These are phyloP conservation scores for Ajuga reptans DNA, from an alignment of 305 asterid genomes.

Conservation along the genomic window DNA sequence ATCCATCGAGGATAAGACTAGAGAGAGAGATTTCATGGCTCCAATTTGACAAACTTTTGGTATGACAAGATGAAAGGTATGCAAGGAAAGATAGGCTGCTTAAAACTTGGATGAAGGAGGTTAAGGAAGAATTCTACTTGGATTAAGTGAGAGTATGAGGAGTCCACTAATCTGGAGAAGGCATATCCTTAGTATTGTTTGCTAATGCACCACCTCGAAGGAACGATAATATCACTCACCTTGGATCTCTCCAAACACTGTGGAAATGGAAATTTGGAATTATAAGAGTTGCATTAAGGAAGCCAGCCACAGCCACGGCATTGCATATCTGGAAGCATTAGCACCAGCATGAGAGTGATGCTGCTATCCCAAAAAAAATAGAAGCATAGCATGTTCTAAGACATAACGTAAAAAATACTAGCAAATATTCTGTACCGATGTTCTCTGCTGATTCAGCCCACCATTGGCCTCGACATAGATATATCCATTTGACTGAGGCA, in stretches of 20 bases:
- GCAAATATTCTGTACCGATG: slow-evolving; percentile 49
- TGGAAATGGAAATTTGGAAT: slow-evolving; percentile 90
- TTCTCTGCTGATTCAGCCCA: slow-evolving; percentile 94
- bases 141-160: neutral
- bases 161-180: neutral
- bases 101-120: neutral
- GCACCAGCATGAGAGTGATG: slow-evolving; percentile 14
- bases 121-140: neutral
- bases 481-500: slow-evolving; percentile 90
- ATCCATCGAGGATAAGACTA: neutral
- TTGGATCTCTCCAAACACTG: slow-evolving; percentile 97
- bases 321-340: slow-evolving; percentile 77
- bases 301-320: slow-evolving; percentile 98
- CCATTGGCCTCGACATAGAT: slow-evolving; percentile 93
- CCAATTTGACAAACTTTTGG: neutral
- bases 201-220: neutral
- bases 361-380: neutral
- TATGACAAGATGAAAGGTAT: neutral
- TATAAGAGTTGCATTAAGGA: slow-evolving; percentile 87
- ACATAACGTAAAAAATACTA: neutral
- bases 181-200: neutral
- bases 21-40: neutral
- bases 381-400: neutral
- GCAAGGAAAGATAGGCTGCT: neutral
- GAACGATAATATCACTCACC: slow-evolving; percentile 39